Base-by-base conservation (phyloP, 2,329 filamentous ascomycete genomes). In the Aspergillus cejpii region DNA sequence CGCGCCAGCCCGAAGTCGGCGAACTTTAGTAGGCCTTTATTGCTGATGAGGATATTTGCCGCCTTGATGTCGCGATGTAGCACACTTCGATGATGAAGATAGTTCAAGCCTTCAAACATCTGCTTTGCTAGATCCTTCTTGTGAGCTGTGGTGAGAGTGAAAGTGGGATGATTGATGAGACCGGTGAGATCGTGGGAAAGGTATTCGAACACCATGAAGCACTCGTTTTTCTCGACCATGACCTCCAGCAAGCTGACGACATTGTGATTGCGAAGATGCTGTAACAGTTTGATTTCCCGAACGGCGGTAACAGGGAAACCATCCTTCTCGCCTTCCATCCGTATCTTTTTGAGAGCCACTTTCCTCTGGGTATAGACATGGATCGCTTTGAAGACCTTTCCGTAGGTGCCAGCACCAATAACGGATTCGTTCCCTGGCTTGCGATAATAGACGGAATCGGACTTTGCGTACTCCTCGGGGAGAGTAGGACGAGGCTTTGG, bases 171-270 rank as follows among this genome's bases (percentile, higher is more conserved):
- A 59, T 97, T 97, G 49, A 98, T 79, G 24, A 98, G 74, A 11
- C 92, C 92, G 2, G 92, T 98, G 49, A 98, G 74, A 65, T 98
- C 92, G 64, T 98, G 92, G 1, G 92, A 91, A 24, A 97, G 77
- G 62, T 98, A 98, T 65, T 98, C 92, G 54, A 98, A 98, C 2
- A 98, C 92, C 92, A 98, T 98, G 69, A 94, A 98, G 66, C 92
- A 98, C 67, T 97, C 90, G 56, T 97, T 97, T 62, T 85, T 87
- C 69, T 98, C 92, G 2, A 98, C 92, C 92, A 98, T 98, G 54
- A 98, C 97, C 66, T 98, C 92, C 61, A 95, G 85, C 37, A 98
- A 73, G 51, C 80, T 82, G 45, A 98, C 74, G 43, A 97, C 80
- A 60, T 98, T 98, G 47, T 81, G 77, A 63, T 97, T 92, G 12